Evolutionary conservation across 306 rosid genomes (phyloP), one percentile per base, ranked within the genome.

Genomic region (Inga leiocalycina): DNA sequence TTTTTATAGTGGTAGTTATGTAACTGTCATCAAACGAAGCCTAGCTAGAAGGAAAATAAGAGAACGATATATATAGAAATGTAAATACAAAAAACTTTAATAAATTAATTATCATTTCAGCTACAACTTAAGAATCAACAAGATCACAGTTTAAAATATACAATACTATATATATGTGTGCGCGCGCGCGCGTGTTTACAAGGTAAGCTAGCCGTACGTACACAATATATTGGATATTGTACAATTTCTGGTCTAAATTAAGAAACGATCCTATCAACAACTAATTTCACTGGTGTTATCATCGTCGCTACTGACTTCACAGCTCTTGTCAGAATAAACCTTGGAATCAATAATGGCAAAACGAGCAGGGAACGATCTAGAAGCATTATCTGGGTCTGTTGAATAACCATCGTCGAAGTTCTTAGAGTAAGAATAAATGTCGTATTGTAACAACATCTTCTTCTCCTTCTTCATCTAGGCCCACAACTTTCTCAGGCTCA

Each of bases 291-390:
- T 57, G 30, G 22, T 78, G 45, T 27, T 41, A 49, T 78, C 19
- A 78, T 54, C 59, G 1, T 16, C 7, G 13, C 70, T 19, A 17
- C 43, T 68, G 56, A 27, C 59, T 78, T 76, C 41, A 79, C 17
- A 32, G 5, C 41, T 32, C 35, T 71, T 76, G 41, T 82, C 30
- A 16, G 5, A 51, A 2, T 1, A 51, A 51, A 51, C 8, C n/a
- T 51, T 51, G n/a, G 57, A 51, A 51, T 16, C 68, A 9, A 89
- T 88, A 61, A 85, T 88, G 19, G 95, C 95, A 64, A 88, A 93
- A 79, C 92, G 76, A 65, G 91, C 95, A 0, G 95, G 88, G 89
- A 93, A 93, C 6, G 95, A 93, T 5, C 92, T 85, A 24, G 82
- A 87, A n/a, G 79, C 34, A 62, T 67, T 68, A 35, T 93, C 95